Evolutionary conservation across 1,284 basidiomycete species (phyloP).

Genomic region (Ustilago trichophora): DNA sequence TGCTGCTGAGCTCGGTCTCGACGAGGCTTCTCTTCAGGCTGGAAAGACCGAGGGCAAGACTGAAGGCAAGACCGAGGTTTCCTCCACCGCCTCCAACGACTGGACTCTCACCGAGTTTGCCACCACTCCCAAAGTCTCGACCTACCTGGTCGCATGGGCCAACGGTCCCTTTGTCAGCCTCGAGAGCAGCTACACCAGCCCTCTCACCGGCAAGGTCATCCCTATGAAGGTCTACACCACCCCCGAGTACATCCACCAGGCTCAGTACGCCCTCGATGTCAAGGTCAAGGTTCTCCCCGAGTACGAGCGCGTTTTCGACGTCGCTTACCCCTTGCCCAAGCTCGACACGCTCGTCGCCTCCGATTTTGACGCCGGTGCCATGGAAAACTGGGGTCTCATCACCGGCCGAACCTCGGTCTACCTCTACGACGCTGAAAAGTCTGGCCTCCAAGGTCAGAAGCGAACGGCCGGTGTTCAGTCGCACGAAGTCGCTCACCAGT

Average conservation of each 20-base stretch:
- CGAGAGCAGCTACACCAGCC: slow-evolving; percentile 80
- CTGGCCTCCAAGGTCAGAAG: slow-evolving; percentile 81
- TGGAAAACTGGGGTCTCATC: slow-evolving; percentile 89
- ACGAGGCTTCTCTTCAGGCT: slow-evolving; percentile 70
- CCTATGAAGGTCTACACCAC: slow-evolving; percentile 86
- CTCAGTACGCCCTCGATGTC: slow-evolving; percentile 81
- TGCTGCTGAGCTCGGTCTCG: slow-evolving; percentile 75
- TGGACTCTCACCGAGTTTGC: slow-evolving; percentile 67
- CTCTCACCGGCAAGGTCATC: slow-evolving; percentile 80
- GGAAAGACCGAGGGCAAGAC: slow-evolving; percentile 65
- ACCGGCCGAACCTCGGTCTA: slow-evolving; percentile 86
- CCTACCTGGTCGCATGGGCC: slow-evolving; percentile 92
- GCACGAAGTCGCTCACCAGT: slow-evolving; percentile 75
- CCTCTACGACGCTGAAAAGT: slow-evolving; percentile 81
- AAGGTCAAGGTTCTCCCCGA: slow-evolving; percentile 85
- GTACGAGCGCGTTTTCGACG: slow-evolving; percentile 89
- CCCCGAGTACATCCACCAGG: slow-evolving; percentile 83
- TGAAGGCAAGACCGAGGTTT: slow-evolving; percentile 41
- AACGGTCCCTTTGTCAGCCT: slow-evolving; percentile 82
- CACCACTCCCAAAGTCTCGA: slow-evolving; percentile 75
- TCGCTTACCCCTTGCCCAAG: slow-evolving; percentile 91
- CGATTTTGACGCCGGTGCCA: slow-evolving; percentile 90
- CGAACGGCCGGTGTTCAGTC: slow-evolving; percentile 79
- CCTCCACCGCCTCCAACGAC: slow-evolving; percentile 46
- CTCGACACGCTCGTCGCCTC: slow-evolving; percentile 66